Evolutionary conservation across 1,139 yeast species (phyloP).

Genomic region (Candida albicans): DNA sequence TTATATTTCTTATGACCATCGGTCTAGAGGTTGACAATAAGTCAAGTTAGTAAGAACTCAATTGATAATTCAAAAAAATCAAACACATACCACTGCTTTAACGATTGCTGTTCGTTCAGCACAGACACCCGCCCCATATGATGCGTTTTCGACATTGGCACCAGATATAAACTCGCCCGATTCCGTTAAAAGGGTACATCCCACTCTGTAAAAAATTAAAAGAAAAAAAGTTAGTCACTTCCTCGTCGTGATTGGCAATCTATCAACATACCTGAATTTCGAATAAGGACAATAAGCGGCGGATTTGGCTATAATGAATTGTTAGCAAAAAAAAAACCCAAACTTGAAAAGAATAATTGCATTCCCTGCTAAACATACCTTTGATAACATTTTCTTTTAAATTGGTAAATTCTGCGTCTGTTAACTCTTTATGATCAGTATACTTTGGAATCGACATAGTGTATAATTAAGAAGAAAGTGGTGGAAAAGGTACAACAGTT

Average conservation of each 20-base stretch:
- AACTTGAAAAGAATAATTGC: no score
- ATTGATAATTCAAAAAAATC: neutral
- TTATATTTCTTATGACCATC: constrained; percentile 47
- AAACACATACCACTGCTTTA: constrained; percentile 52
- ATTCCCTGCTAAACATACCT: no score
- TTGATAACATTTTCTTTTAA: constrained; percentile 29
- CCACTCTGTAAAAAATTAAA: constrained; percentile 54
- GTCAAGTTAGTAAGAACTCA: constrained; percentile 6
- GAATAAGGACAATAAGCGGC: constrained; percentile 81
- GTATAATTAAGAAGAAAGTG: constrained; percentile 1
- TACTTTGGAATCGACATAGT: constrained; percentile 10
- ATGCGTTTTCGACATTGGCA: constrained; percentile 91
- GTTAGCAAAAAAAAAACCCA: constrained; percentile 6
- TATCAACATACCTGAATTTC: constrained; percentile 54
- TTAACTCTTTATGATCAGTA: constrained; percentile 14
- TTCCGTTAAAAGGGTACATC: constrained; percentile 65
- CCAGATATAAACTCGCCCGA: constrained; percentile 59
- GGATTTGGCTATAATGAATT: constrained; percentile 38
- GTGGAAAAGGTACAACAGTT: neutral
- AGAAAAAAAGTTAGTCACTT: constrained; percentile 16
- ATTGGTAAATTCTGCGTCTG: constrained; percentile 25
- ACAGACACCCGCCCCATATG: constrained; percentile 85
- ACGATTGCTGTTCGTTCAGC: constrained; percentile 85
- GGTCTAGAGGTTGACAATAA: constrained; percentile 21
- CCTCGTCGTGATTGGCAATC: neutral